phyloP scores from a whole-genome alignment of 2,329 filamentous ascomycete species.

The Aspergillus sp. region DNA sequence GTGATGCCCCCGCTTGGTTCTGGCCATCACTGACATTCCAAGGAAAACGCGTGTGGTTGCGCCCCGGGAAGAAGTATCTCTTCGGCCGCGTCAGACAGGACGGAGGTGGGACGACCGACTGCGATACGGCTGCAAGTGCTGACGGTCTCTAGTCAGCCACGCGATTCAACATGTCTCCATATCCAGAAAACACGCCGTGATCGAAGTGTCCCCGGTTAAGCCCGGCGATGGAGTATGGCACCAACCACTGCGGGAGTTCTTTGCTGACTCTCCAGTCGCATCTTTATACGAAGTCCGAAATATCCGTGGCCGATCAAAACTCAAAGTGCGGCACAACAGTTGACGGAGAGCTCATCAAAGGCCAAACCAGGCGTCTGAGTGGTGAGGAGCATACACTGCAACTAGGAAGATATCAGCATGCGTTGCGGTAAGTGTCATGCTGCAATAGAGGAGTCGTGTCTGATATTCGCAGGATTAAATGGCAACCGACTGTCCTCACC shows the following conservation, averaged over 20 bases:
- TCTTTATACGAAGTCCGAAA: constrained; percentile 54
- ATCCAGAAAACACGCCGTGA: constrained; percentile 77
- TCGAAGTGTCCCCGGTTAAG: constrained; percentile 58
- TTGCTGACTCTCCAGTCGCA: constrained; percentile 42
- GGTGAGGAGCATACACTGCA: constrained; percentile 55
- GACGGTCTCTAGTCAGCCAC: constrained; percentile 47
- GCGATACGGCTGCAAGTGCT: background rate
- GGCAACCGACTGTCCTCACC: constrained; percentile 71
- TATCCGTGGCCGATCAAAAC: constrained; percentile 68
- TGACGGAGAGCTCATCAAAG: constrained; percentile 62
- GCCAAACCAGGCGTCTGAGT: constrained; percentile 48
- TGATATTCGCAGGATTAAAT: constrained; percentile 52
- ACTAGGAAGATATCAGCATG: constrained; percentile 59
- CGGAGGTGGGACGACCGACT: constrained; percentile 41
- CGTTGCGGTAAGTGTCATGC: constrained; percentile 29
- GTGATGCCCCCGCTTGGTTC: constrained; percentile 40
- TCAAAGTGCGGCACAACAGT: constrained; percentile 77
- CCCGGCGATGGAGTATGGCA: constrained; percentile 56
- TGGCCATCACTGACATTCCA: constrained; percentile 3
- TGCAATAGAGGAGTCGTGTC: background rate
- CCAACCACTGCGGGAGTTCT: constrained; percentile 1
- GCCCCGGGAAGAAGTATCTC: constrained; percentile 74
- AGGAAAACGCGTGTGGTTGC: constrained; percentile 72
- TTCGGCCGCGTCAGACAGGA: constrained; percentile 65
- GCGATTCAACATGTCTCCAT: constrained; percentile 72